Conservation (phyloP, 1,284 basidiomycete species). For the Phylloboletellus chloephorus region DNA sequence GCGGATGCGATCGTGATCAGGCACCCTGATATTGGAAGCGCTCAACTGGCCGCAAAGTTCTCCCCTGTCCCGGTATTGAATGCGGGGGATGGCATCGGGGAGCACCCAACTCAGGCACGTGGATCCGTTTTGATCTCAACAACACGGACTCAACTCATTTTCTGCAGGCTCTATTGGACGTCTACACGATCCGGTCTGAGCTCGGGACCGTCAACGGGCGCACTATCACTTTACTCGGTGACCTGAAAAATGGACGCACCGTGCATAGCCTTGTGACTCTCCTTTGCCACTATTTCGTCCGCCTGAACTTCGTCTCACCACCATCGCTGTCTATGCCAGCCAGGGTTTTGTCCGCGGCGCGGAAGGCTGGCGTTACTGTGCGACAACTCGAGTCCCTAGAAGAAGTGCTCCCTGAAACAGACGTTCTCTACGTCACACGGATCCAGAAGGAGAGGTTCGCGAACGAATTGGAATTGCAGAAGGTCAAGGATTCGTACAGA, state of each 20-base stretch:
- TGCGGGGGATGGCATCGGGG: constrained; percentile 95
- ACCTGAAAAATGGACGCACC: constrained; percentile 97
- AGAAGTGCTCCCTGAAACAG: constrained; percentile 88
- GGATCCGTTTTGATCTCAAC: neutral
- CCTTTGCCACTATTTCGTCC: constrained; percentile 89
- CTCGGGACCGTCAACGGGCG: constrained; percentile 97
- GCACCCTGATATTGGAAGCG: constrained; percentile 90
- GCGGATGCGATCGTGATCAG: constrained; percentile 93
- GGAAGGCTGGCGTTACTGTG: constrained; percentile 78
- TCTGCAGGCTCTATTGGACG: constrained; percentile 81
- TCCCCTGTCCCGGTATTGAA: constrained; percentile 96
- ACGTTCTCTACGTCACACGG: constrained; percentile 95
- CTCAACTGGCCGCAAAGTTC: constrained; percentile 88
- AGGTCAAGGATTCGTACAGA: constrained; percentile 90
- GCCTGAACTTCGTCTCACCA: constrained; percentile 95
- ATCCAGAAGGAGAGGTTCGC: constrained; percentile 95
- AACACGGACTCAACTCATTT: constrained; percentile 1
- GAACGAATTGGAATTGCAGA: constrained; percentile 78
- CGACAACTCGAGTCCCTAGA: constrained; percentile 83
- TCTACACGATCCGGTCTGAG: constrained; percentile 97
- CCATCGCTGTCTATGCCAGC: constrained; percentile 89
- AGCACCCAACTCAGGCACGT: constrained; percentile 91
- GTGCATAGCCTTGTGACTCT: constrained; percentile 95
- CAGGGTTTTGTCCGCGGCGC: constrained; percentile 76
- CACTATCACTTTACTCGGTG: constrained; percentile 91